Evolutionary conservation across 2,329 filamentous ascomycete species (phyloP).

Genomic region (Sodiomyces alkalinus): DNA sequence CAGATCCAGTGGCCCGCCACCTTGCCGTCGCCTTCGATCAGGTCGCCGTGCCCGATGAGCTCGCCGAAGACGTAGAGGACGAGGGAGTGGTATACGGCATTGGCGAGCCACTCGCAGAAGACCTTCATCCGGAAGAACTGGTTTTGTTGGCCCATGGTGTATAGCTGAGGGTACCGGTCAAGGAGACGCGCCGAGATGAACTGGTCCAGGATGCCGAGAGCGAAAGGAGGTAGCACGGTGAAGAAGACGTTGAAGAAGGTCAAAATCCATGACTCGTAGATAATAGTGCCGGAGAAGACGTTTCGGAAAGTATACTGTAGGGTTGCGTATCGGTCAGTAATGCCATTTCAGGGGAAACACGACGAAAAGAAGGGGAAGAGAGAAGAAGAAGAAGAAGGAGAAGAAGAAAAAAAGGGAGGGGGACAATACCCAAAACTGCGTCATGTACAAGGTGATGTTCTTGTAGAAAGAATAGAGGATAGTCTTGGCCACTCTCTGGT

Average conservation of each 20-base stretch:
- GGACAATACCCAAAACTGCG: slow-evolving; percentile 86
- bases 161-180: slow-evolving; percentile 91
- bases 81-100: slow-evolving; percentile 90
- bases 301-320: slow-evolving; percentile 89
- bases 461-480: slow-evolving; percentile 99
- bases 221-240: slow-evolving; percentile 83
- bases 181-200: slow-evolving; percentile 89
- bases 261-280: slow-evolving; percentile 98
- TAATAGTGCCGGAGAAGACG: slow-evolving; percentile 91
- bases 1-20: slow-evolving; percentile 93
- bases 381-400: neutral
- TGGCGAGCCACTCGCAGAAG: slow-evolving; percentile 84
- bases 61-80: slow-evolving; percentile 78
- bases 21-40: slow-evolving; percentile 63
- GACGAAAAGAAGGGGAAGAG: neutral
- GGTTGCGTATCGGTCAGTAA: too few relatives aligned
- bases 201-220: slow-evolving; percentile 92
- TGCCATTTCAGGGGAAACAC: too few relatives aligned
- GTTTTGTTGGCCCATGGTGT: slow-evolving; percentile 83
- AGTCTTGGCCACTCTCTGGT: slow-evolving; percentile 90
- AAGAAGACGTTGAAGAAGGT: slow-evolving; percentile 99
- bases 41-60: slow-evolving; percentile 69
- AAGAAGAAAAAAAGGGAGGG: neutral
- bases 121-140: slow-evolving; percentile 87
- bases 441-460: slow-evolving; percentile 97